Conservation (phyloP, 305 asterid genomes). For the Fraxinus dipetala region DNA sequence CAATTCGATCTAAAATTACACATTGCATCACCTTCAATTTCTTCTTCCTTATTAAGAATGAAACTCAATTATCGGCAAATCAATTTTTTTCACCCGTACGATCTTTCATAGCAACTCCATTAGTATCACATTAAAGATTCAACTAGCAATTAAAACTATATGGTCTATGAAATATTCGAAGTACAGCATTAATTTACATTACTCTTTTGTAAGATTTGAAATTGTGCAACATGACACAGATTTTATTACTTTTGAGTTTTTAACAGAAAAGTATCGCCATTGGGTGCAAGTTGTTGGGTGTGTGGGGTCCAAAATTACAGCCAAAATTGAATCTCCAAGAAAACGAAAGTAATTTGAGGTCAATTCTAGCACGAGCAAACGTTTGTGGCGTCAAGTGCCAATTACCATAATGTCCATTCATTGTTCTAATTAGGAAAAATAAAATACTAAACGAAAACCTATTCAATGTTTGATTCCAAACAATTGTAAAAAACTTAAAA, state of each 20-base stretch:
- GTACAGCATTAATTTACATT: not conserved
- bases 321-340: slow-evolving; percentile 24
- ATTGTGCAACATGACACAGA: not conserved
- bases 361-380: not conserved
- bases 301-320: slow-evolving; percentile 6
- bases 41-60: too few species aligned
- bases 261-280: not conserved
- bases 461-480: not conserved
- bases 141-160: too few species aligned
- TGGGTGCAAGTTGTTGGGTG: not conserved
- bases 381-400: not conserved
- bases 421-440: not conserved
- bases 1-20: too few species aligned
- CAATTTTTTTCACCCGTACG: too few species aligned
- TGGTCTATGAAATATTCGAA: not conserved
- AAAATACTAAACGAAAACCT: not conserved
- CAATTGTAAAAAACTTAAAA: too few species aligned
- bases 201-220: too few species aligned
- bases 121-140: too few species aligned
- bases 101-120: too few species aligned
- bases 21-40: too few species aligned
- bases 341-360: not conserved
- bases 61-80: too few species aligned
- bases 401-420: not conserved
- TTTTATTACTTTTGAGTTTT: not conserved